Evolutionary conservation across 768 basidiomycete species (phyloP).

Genomic region (Tricholoma saponaceum): DNA sequence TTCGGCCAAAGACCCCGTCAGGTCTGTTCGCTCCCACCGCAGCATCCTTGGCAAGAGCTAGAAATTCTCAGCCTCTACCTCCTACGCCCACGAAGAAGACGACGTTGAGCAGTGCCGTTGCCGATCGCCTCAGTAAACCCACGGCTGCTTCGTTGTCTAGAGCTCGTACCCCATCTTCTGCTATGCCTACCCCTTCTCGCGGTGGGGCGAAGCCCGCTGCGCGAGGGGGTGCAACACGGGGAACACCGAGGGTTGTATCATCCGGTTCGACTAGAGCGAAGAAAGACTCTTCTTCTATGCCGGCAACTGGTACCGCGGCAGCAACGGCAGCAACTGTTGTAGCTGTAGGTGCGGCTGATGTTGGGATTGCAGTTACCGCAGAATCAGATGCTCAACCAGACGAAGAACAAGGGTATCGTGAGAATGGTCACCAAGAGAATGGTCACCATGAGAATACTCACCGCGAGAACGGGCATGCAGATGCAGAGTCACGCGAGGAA

Average conservation of each 20-base stretch:
- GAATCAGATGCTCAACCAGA: conserved; percentile 2
- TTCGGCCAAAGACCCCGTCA: conserved; percentile 57
- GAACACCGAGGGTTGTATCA: conserved; percentile 18
- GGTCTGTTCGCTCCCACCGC: conserved; percentile 82
- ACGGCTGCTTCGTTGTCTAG: conserved; percentile 74
- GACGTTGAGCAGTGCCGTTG: conserved; percentile 46
- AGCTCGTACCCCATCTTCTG: conserved; percentile 39
- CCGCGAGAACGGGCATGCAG: background rate
- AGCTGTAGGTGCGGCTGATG: conserved; percentile 2
- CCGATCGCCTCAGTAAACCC: conserved; percentile 76
- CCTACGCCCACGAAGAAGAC: conserved; percentile 51
- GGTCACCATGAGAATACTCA: background rate
- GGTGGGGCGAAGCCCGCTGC: conserved; percentile 18
- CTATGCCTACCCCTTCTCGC: conserved; percentile 25
- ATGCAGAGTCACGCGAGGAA: background rate
- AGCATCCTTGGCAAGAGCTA: conserved; percentile 70
- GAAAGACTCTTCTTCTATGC: conserved; percentile 11
- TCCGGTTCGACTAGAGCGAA: conserved; percentile 18
- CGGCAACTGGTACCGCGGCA: conserved; percentile 17
- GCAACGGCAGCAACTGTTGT: conserved; percentile 13
- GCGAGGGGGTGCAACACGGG: conserved; percentile 25
- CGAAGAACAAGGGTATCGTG: conserved; percentile 7
- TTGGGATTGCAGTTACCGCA: background rate
- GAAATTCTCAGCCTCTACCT: conserved; percentile 44
- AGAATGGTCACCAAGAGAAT: conserved; percentile 8